A percentile compares a stretch with the other conserved stretches of the same genome.
Conservation (phyloP, 768 basidiomycete genomes). For the Coprinopsis cinerea region DNA sequence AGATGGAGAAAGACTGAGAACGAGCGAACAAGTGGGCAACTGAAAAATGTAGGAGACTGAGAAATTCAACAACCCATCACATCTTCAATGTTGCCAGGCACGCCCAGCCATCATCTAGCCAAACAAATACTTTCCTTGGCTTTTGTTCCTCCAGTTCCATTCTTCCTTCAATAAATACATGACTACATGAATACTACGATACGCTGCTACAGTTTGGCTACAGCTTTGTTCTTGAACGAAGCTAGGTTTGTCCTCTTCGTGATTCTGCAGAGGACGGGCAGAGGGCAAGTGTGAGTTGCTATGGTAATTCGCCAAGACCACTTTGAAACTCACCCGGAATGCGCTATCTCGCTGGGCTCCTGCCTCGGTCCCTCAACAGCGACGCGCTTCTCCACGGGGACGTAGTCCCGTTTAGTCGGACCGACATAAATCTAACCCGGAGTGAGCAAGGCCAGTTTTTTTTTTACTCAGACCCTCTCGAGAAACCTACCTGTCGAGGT, state of each 20-base stretch:
- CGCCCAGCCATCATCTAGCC: constrained; percentile 10
- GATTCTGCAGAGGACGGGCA: constrained; percentile 36
- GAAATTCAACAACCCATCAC: constrained; percentile 9
- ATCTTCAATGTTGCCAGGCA: constrained; percentile 4
- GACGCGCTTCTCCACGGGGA: constrained; percentile 54
- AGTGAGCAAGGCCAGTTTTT: too few relatives aligned
- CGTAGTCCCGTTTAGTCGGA: constrained; percentile 65
- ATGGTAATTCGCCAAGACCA: constrained; percentile 24
- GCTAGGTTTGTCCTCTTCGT: constrained; percentile 64
- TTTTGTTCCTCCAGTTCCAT: neutral
- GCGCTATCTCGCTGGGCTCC: constrained; percentile 57
- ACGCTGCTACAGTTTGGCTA: constrained; percentile 35
- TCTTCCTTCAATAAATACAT: constrained; percentile 15
- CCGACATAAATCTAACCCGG: constrained; percentile 90
- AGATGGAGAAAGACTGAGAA: too few relatives aligned
- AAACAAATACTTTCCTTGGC: constrained; percentile 9
- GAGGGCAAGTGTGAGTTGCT: constrained; percentile 21
- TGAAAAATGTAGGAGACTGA: neutral
- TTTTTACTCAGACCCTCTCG: constrained; percentile 6
- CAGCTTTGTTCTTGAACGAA: constrained; percentile 47
- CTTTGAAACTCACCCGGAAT: constrained; percentile 67
- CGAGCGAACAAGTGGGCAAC: constrained; percentile 10
- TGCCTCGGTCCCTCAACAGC: constrained; percentile 49
- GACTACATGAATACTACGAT: constrained; percentile 9
- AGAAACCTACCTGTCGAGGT: constrained; percentile 58